Base-by-base conservation (phyloP, 768 basidiomycete species). In the Suillus bovinus region DNA sequence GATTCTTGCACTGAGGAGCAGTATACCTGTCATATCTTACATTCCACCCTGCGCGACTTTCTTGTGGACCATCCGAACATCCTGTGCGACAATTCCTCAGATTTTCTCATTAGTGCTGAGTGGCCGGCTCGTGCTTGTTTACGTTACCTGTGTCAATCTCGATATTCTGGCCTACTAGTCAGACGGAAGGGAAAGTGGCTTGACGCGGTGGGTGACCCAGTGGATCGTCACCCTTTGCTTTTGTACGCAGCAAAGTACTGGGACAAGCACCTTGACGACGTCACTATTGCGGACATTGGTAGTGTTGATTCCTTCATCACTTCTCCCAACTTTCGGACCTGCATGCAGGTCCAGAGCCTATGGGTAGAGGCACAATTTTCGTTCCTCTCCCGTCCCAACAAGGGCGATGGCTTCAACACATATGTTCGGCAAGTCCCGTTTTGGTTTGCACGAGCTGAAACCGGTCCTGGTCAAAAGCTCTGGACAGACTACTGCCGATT, bases 241-340 rank as follows among this genome's bases (percentile, higher is more conserved):
- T 39, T 63, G 9, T 76, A 76, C 52, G 59, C 65, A 8, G 69
- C 73, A 3, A 76, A 76, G 47, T 73, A 76, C 61, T 76, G 75
- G 75, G 73, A 70, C 56, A 72, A 71, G 39, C 71, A 72, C 47
- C 64, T 76, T 29, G 69, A 72, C 34, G 53, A 69, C n/a, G 58
- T 70, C 22, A 24, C 22, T 17, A 22, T 14, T 31, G 63, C 14
- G 27, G 38, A 16, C 27, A 34, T 54, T 8, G 61, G 61, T 7
- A 65, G 60, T 5, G 62, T 75, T 5, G 49, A 54, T 20, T 55
- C 50, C 0, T 75, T 75, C 63, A 54, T 76, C 38, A 59, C 56
- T 11, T 75, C 74, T 0, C 29, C 70, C 14, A 72, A 72, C 61
- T 76, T 75, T 58, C 65, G 70, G 59, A 76, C 75, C 1, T 70